phyloP scores from a whole-genome alignment of 2,329 filamentous ascomycete species.

The Neonectria magnoliae region DNA sequence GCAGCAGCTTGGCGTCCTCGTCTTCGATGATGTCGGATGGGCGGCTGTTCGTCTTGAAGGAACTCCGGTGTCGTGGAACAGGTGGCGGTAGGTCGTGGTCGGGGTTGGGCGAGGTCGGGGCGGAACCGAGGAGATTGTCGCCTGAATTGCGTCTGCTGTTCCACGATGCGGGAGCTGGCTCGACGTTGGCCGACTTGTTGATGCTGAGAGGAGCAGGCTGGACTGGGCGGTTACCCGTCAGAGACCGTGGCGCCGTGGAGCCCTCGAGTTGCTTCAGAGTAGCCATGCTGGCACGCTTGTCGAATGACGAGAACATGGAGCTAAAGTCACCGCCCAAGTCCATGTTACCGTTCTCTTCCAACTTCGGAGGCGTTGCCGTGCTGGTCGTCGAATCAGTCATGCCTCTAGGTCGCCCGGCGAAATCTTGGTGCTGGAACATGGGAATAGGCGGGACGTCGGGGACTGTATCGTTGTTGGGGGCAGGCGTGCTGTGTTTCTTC shows the following conservation, averaged over 20 bases:
- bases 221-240: slow-evolving; percentile 56
- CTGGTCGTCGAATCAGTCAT: slow-evolving; percentile 64
- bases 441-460: slow-evolving; percentile 53
- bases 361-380: slow-evolving; percentile 62
- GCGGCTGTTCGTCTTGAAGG: slow-evolving; percentile 46
- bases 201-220: slow-evolving; percentile 60
- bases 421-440: slow-evolving; percentile 45
- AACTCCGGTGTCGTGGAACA: slow-evolving; percentile 52
- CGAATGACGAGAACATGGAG: slow-evolving; percentile 65
- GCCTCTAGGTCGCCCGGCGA: slow-evolving; percentile 56
- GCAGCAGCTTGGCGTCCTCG: slow-evolving; percentile 63
- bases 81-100: slow-evolving; percentile 52
- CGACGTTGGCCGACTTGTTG: slow-evolving; percentile 56
- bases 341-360: slow-evolving; percentile 56
- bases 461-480: slow-evolving; percentile 43
- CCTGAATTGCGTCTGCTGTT: slow-evolving; percentile 60
- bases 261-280: slow-evolving; percentile 56
- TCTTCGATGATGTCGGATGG: slow-evolving; percentile 57
- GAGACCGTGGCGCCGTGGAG: slow-evolving; percentile 52
- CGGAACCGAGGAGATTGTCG: slow-evolving; percentile 57
- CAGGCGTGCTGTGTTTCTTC: slow-evolving; percentile 57
- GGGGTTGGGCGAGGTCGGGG: slow-evolving; percentile 50
- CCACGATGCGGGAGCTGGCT: slow-evolving; percentile 60
- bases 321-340: slow-evolving; percentile 68
- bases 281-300: slow-evolving; percentile 63